A percentile compares a stretch with the other conserved stretches of the same genome.
These are phyloP conservation scores for Eucalyptus virginea DNA, from an alignment of 345 rosid genomes.

Conservation along the genomic window DNA sequence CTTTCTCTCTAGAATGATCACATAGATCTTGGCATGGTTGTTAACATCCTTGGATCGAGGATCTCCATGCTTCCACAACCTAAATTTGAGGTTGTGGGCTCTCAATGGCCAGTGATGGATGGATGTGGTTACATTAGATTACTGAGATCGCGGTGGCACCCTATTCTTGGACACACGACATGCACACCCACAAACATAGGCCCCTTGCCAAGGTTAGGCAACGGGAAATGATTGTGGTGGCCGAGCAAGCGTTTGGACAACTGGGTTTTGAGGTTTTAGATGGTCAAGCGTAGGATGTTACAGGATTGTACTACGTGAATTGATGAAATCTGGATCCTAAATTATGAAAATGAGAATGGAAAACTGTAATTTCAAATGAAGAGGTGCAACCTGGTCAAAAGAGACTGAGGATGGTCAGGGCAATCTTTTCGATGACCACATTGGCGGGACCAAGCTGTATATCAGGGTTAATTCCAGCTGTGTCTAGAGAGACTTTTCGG, in stretches of 20 bases:
- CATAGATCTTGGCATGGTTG: not conserved
- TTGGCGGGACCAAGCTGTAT: not conserved
- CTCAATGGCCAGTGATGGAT: not conserved
- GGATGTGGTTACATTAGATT: not conserved
- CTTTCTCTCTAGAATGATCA: not conserved
- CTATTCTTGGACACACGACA: not conserved
- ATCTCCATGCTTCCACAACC: not conserved
- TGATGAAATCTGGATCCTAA: not conserved
- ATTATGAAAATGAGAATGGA: not conserved
- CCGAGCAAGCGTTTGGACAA: not conserved
- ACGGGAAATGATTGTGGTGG: not conserved
- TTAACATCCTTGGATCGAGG: not conserved
- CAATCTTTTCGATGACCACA: not conserved
- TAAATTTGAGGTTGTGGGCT: not conserved
- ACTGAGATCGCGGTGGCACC: not conserved
- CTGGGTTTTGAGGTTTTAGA: not conserved
- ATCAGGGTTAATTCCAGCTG: not conserved
- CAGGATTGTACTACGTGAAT: not conserved
- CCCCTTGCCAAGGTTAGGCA: not conserved
- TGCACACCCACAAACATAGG: not conserved
- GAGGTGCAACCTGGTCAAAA: not conserved
- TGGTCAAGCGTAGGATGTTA: not conserved
- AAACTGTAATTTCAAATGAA: not conserved
- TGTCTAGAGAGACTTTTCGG: not conserved
- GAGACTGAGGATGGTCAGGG: not conserved